A percentile compares a stretch with the other conserved stretches of the same genome.
Evolutionary conservation across 2,329 filamentous ascomycete species (phyloP).

Genomic region (Monilinia aucupariae): DNA sequence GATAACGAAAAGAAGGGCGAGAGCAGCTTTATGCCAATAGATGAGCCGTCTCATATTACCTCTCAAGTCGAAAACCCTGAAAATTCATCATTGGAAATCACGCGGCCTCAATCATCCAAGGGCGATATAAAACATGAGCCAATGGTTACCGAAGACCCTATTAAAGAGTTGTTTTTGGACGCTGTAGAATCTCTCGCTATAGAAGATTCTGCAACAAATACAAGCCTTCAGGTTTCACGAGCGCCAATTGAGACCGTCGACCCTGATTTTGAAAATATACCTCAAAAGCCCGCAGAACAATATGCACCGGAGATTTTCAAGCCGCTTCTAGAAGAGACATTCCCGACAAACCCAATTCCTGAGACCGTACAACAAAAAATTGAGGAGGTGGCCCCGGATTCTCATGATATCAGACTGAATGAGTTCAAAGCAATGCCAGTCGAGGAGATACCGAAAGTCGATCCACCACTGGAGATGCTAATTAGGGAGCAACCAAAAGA

Average conservation of each 20-base stretch:
- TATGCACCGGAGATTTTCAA: not conserved
- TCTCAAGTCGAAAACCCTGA: not conserved
- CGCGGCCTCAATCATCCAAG: not conserved
- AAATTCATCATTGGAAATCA: not conserved
- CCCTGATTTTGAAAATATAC: not conserved
- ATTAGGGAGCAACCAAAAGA: constrained; percentile 12
- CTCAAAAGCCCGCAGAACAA: not conserved
- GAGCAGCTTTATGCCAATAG: not conserved
- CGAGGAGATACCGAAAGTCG: constrained; percentile 1
- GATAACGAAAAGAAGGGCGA: not conserved
- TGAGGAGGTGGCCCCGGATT: not conserved
- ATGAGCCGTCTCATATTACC: not conserved
- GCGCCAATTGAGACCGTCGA: not conserved
- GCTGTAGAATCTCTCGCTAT: not conserved
- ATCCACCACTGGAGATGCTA: not conserved
- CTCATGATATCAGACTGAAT: not conserved
- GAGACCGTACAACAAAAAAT: not conserved
- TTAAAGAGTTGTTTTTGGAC: not conserved
- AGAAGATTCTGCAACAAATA: not conserved
- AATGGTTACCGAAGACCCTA: not conserved
- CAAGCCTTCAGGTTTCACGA: not conserved
- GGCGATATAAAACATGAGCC: not conserved
- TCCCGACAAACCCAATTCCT: not conserved
- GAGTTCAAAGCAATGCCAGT: not conserved
- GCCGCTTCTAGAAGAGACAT: not conserved